phyloP scores from a whole-genome alignment of 345 rosid genomes.

The Durio zibethinus region DNA sequence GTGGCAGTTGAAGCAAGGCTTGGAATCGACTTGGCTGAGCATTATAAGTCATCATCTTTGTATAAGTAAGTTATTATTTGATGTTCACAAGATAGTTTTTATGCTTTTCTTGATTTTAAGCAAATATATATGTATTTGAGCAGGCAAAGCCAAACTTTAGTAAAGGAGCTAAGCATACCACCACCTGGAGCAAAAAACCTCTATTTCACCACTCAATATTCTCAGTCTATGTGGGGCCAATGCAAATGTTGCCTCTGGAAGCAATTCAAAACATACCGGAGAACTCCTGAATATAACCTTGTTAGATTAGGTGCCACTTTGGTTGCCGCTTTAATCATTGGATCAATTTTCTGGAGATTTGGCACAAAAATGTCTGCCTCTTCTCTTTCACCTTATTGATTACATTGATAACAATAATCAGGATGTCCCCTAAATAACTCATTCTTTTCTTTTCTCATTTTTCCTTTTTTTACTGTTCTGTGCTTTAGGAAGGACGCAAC shows the following conservation, averaged over 20 bases:
- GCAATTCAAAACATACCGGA: slow-evolving; percentile 66
- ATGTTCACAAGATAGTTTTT: not conserved
- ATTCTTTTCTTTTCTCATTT: not conserved
- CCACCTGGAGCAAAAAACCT: slow-evolving; percentile 45
- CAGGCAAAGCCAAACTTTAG: slow-evolving; percentile 53
- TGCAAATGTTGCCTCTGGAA: slow-evolving; percentile 69
- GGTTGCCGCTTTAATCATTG: slow-evolving; percentile 47
- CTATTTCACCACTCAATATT: slow-evolving; percentile 42
- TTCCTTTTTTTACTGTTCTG: not conserved
- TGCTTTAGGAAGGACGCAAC: slow-evolving; percentile 34
- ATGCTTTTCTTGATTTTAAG: not conserved
- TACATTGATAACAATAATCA: not conserved
- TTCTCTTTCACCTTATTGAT: not conserved
- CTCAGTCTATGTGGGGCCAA: slow-evolving; percentile 49
- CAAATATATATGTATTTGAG: slow-evolving; percentile 15
- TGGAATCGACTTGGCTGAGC: slow-evolving; percentile 64
- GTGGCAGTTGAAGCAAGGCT: slow-evolving; percentile 60
- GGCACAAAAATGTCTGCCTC: slow-evolving; percentile 46
- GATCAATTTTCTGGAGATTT: slow-evolving; percentile 54
- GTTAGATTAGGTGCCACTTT: slow-evolving; percentile 51
- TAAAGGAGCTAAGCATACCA: slow-evolving; percentile 51
- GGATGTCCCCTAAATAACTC: not conserved
- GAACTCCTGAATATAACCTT: slow-evolving; percentile 69
- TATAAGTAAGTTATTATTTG: slow-evolving; percentile 44
- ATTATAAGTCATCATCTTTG: slow-evolving; percentile 54